Percentiles rank a stretch among this genome's conserved stretches.
phyloP scores from a whole-genome alignment of 768 basidiomycete species.

The Mycena indigotica region DNA sequence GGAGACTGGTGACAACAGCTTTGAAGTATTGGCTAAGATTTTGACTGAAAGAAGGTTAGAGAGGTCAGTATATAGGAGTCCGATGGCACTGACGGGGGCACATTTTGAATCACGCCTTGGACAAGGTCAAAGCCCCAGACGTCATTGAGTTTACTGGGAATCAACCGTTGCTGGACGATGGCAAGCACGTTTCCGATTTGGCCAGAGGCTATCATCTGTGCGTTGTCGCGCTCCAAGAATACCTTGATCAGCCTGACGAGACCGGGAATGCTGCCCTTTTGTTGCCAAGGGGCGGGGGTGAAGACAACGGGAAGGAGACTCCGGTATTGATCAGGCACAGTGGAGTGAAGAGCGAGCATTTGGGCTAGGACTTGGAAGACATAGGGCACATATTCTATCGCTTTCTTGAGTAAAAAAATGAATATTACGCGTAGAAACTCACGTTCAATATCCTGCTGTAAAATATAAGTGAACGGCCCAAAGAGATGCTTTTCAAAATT shows the following conservation, averaged over 20 bases:
- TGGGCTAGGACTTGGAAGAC: conserved; percentile 96
- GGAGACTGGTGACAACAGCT: conserved; percentile 71
- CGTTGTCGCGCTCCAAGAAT: conserved; percentile 72
- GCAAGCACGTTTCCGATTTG: conserved; percentile 82
- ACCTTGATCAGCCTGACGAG: conserved; percentile 86
- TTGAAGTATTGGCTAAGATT: conserved; percentile 75
- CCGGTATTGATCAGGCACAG: conserved; percentile 76
- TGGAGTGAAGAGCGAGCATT: conserved; percentile 82
- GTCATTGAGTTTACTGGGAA: conserved; percentile 87
- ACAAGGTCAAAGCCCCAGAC: conserved; percentile 89
- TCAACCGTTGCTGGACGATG: conserved; percentile 86
- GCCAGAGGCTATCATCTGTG: conserved; percentile 64
- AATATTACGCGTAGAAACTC: conserved; percentile 27
- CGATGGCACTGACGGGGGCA: conserved; percentile 67
- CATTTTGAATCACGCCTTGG: conserved; percentile 68
- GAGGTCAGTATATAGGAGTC: not conserved
- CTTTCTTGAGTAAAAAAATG: conserved; percentile 6
- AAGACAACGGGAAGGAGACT: conserved; percentile 80
- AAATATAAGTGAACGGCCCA: conserved; percentile 81
- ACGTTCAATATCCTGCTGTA: conserved; percentile 95
- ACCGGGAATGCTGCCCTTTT: conserved; percentile 93
- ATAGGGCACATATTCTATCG: conserved; percentile 93
- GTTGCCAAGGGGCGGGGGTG: conserved; percentile 86
- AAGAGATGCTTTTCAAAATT: conserved; percentile 84
- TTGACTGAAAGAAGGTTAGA: conserved; percentile 39